Evolutionary conservation across 192 early-diverging fungal genomes (phyloP).

Genomic region (Coemansia sp.): DNA sequence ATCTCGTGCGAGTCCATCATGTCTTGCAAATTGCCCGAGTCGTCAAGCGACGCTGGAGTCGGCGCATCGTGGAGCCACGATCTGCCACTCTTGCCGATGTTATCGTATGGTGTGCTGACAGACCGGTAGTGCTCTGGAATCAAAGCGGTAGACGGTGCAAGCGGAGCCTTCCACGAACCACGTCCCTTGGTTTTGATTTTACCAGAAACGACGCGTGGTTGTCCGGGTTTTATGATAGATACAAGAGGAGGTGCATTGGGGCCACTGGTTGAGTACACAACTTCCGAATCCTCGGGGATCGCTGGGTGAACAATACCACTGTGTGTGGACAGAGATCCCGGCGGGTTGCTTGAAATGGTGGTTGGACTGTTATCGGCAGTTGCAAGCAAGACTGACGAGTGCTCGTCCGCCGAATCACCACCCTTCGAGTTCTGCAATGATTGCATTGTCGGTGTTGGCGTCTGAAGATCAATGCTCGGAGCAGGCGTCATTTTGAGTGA

Average conservation of each 20-base stretch:
- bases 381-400: not conserved
- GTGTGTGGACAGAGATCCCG: not conserved
- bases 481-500: slow-evolving; percentile 44
- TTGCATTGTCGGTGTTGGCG: slow-evolving; percentile 25
- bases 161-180: not conserved
- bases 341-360: not conserved
- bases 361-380: slow-evolving; percentile 3
- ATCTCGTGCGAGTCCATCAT: slow-evolving; percentile 11
- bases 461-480: slow-evolving; percentile 37
- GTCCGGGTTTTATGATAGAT: not conserved
- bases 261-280: slow-evolving; percentile 2
- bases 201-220: not conserved
- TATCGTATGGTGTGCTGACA: slow-evolving; percentile 40
- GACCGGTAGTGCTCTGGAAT: slow-evolving; percentile 31
- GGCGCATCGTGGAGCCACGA: slow-evolving; percentile 40
- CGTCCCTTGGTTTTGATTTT: not conserved
- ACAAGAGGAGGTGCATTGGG: not conserved
- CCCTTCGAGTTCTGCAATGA: not conserved
- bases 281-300: slow-evolving; percentile 6
- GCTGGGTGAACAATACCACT: not conserved
- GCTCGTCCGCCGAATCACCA: slow-evolving; percentile 4
- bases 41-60: slow-evolving; percentile 6
- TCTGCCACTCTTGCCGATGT: slow-evolving; percentile 19
- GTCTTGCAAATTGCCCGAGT: not conserved
- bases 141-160: not conserved